A percentile compares a stretch with the other conserved stretches of the same genome.
Conservation (phyloP, 345 rosid species). For the Trapa incisa region DNA sequence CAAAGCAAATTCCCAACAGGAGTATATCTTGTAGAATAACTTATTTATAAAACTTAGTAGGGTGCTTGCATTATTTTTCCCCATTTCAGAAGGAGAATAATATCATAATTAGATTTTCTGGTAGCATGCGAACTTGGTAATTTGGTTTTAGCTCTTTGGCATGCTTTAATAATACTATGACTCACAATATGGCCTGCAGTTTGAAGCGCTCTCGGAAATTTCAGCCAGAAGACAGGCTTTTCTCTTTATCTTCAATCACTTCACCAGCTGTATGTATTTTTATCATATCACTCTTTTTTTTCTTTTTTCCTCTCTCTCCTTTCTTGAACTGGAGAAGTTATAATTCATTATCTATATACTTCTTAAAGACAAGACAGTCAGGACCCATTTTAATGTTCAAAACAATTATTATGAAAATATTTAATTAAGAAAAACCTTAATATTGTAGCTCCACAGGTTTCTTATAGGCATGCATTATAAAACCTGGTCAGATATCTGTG, state of each 20-base stretch:
- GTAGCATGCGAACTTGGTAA: background rate
- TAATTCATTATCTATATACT: too few species aligned
- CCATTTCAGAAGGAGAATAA: background rate
- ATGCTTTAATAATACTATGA: background rate
- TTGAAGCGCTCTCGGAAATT: constrained; percentile 93
- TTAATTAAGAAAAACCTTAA: too few species aligned
- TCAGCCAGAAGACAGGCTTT: constrained; percentile 90
- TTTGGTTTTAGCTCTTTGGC: background rate
- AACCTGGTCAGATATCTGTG: too few species aligned
- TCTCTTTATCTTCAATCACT: constrained; percentile 85
- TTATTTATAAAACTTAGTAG: background rate
- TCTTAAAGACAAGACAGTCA: too few species aligned
- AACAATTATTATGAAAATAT: too few species aligned
- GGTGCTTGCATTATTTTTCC: background rate
- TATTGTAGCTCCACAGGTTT: too few species aligned
- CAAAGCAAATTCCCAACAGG: too few species aligned
- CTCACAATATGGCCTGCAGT: constrained; percentile 23
- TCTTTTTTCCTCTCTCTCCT: background rate
- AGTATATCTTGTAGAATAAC: background rate
- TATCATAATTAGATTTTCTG: background rate
- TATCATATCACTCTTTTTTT: background rate
- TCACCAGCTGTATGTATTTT: constrained; percentile 69
- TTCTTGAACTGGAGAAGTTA: background rate
- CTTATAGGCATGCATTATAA: too few species aligned
- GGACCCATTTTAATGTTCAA: too few species aligned